Percentiles rank a stretch among this genome's conserved stretches.
These are phyloP conservation scores for Anisodus tanguticus DNA, from an alignment of 257 asterid species.

Conservation along the genomic window DNA sequence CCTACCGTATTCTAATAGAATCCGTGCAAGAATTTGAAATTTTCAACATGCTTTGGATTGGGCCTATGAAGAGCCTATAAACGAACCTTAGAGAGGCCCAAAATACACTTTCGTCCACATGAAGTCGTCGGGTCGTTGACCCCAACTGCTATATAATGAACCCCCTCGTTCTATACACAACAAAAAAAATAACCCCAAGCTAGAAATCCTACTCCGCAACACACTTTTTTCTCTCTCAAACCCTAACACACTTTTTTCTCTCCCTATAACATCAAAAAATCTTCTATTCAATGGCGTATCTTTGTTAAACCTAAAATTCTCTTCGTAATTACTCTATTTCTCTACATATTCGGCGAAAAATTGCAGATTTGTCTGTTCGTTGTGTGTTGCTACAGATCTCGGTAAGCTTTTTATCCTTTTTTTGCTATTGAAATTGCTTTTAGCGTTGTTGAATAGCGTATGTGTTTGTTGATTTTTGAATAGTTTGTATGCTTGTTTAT, in stretches of 20 bases:
- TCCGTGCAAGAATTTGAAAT: no score
- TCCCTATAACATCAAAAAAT: background rate
- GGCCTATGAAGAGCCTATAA: background rate
- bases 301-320: background rate
- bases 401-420: background rate
- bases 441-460: background rate
- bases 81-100: background rate
- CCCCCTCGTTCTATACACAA: background rate
- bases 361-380: background rate
- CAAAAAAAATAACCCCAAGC: background rate
- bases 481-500: background rate
- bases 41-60: background rate
- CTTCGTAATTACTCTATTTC: background rate
- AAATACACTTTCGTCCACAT: background rate
- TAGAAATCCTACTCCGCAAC: background rate
- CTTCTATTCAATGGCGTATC: background rate
- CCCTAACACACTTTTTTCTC: background rate
- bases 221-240: background rate
- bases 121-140: constrained; percentile 2
- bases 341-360: background rate
- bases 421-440: background rate
- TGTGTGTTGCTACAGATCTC: background rate
- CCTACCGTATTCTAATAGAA: no score
- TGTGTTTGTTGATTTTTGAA: background rate
- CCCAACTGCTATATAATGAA: background rate